Evolutionary conservation across 2,329 filamentous ascomycete genomes (phyloP).

Genomic region (Fusarium longipes): DNA sequence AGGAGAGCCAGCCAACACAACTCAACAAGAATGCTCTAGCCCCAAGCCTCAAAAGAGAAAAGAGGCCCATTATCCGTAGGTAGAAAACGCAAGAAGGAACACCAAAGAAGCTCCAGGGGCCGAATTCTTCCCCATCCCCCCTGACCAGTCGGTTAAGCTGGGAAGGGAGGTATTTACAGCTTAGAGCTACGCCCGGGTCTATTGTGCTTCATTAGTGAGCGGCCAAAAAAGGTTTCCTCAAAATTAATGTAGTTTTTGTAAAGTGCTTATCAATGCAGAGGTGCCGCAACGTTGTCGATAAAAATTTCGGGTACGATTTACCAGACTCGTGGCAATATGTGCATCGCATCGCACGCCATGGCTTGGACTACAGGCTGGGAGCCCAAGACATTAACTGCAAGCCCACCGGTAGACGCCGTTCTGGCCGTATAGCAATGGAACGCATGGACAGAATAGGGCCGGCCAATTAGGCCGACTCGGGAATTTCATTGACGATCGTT

Average conservation of each 20-base stretch:
- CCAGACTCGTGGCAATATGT: conserved; percentile 15
- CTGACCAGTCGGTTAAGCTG: neutral
- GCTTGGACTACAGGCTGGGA: neutral
- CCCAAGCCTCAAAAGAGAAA: conserved; percentile 20
- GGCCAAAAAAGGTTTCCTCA: conserved; percentile 8
- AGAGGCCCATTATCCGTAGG: neutral
- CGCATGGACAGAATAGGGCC: conserved; percentile 38
- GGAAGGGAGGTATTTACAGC: conserved; percentile 22
- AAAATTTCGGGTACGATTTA: conserved; percentile 9
- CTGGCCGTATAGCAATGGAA: conserved; percentile 23
- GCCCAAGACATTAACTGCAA: conserved; percentile 14
- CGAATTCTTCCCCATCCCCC: neutral
- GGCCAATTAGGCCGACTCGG: conserved; percentile 46
- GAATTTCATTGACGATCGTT: conserved; percentile 19
- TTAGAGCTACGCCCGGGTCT: conserved; percentile 18
- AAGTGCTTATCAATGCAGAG: neutral
- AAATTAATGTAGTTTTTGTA: neutral
- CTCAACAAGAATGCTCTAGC: conserved; percentile 36
- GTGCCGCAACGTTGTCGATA: conserved; percentile 31
- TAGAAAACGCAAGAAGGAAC: neutral
- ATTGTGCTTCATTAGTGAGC: conserved; percentile 24
- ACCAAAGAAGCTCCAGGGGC: conserved; percentile 16
- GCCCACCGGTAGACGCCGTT: conserved; percentile 27
- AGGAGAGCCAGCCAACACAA: conserved; percentile 29
- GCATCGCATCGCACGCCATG: conserved; percentile 4